Evolutionary conservation across 139 green algal genomes (phyloP).

Genomic region (Dunaliella sp.): DNA sequence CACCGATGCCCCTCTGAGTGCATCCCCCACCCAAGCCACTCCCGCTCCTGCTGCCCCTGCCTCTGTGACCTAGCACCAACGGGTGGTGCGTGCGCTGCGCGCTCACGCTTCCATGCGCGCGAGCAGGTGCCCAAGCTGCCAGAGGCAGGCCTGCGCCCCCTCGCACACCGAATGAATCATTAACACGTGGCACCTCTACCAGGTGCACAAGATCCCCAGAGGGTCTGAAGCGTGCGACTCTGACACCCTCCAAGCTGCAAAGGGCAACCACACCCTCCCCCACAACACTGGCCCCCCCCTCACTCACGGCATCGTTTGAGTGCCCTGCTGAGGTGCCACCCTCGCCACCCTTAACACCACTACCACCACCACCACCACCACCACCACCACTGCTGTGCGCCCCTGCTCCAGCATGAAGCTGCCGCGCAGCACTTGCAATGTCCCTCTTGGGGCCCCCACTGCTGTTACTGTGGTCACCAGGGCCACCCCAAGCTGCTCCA

Average conservation of each 20-base stretch:
- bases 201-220: conserved; percentile 41
- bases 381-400: neutral
- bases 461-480: neutral
- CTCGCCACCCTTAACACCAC: neutral
- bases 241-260: conserved; percentile 21
- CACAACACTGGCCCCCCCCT: conserved; percentile 20
- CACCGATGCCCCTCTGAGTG: neutral
- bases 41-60: neutral
- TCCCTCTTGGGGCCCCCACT: neutral
- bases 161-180: no score
- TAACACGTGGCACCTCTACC: conserved; percentile 38
- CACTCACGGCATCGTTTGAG: no score
- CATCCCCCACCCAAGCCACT: no score
- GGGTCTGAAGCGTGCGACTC: conserved; percentile 45
- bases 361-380: neutral
- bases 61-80: neutral
- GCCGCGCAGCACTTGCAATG: no score
- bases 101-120: no score
- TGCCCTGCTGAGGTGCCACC: no score
- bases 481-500: no score
- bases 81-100: neutral
- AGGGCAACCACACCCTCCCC: conserved; percentile 49
- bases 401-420: no score
- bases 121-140: neutral
- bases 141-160: neutral